phyloP scores from a whole-genome alignment of 2,329 filamentous ascomycete genomes.

The Graphium sp. region DNA sequence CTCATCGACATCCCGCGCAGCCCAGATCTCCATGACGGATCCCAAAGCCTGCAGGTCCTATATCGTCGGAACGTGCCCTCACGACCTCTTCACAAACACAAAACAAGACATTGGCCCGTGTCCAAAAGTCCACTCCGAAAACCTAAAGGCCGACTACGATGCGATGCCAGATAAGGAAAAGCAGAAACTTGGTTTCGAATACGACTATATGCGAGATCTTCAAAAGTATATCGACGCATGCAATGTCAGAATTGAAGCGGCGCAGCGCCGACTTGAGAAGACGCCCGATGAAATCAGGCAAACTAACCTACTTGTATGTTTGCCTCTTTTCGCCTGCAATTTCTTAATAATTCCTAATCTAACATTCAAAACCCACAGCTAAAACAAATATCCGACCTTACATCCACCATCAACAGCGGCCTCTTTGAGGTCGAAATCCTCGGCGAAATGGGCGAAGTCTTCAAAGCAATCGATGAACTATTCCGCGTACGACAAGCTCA shows the following conservation, averaged over 20 bases:
- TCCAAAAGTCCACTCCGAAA: conserved; percentile 74
- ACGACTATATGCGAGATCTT: conserved; percentile 91
- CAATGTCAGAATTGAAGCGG: conserved; percentile 80
- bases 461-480: conserved; percentile 71
- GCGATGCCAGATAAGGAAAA: conserved; percentile 52
- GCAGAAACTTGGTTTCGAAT: conserved; percentile 76
- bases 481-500: conserved; percentile 71
- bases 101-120: conserved; percentile 91
- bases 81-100: conserved; percentile 98
- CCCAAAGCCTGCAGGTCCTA: conserved; percentile 89
- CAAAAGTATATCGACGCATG: conserved; percentile 95
- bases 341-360: conserved; percentile 5
- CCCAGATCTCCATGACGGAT: conserved; percentile 78
- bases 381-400: conserved; percentile 70
- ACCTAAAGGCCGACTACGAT: conserved; percentile 79
- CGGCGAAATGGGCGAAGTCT: conserved; percentile 66
- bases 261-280: conserved; percentile 85
- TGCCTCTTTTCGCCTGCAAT: conserved; percentile 11
- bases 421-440: conserved; percentile 76
- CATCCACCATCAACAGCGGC: conserved; percentile 62
- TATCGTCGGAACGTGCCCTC: conserved; percentile 82
- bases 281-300: conserved; percentile 94
- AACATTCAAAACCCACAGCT: conserved; percentile 23
- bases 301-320: conserved; percentile 60
- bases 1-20: conserved; percentile 53